These are phyloP conservation scores for Colletotrichum higginsianum DNA, from an alignment of 2,329 filamentous ascomycete genomes.

Conservation along the genomic window DNA sequence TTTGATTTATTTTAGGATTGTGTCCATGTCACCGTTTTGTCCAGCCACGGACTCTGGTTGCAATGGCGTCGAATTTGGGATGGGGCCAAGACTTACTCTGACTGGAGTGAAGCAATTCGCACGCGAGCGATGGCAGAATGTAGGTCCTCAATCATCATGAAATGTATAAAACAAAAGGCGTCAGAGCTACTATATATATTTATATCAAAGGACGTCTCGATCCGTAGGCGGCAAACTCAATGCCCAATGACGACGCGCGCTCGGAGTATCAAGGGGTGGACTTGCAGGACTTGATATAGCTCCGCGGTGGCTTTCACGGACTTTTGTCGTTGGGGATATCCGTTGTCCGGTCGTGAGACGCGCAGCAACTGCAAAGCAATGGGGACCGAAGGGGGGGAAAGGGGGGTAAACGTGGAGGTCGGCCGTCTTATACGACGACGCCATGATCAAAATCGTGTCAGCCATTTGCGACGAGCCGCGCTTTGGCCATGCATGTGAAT, in stretches of 20 bases:
- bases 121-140: constrained; percentile 60
- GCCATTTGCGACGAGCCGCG: constrained; percentile 29
- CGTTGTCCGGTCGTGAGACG: constrained; percentile 47
- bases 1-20: too few relatives aligned
- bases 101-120: constrained; percentile 64
- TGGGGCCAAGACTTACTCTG: constrained; percentile 56
- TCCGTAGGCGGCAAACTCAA: constrained; percentile 22
- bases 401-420: constrained; percentile 13
- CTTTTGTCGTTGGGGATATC: constrained; percentile 50
- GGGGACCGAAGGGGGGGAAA: neutral
- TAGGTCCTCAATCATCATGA: constrained; percentile 57
- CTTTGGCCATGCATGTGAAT: constrained; percentile 38
- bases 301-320: constrained; percentile 37
- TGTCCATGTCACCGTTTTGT: neutral
- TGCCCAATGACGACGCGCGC: constrained; percentile 34
- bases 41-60: neutral
- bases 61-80: neutral
- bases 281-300: constrained; percentile 40
- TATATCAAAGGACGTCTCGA: constrained; percentile 15
- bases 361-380: constrained; percentile 2
- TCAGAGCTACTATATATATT: constrained; percentile 35
- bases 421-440: constrained; percentile 37
- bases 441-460: constrained; percentile 31
- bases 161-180: constrained; percentile 6
- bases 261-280: constrained; percentile 31